Base-by-base conservation (phyloP, 352 stramenopile genomes). In the Globisporangium barbulae region DNA sequence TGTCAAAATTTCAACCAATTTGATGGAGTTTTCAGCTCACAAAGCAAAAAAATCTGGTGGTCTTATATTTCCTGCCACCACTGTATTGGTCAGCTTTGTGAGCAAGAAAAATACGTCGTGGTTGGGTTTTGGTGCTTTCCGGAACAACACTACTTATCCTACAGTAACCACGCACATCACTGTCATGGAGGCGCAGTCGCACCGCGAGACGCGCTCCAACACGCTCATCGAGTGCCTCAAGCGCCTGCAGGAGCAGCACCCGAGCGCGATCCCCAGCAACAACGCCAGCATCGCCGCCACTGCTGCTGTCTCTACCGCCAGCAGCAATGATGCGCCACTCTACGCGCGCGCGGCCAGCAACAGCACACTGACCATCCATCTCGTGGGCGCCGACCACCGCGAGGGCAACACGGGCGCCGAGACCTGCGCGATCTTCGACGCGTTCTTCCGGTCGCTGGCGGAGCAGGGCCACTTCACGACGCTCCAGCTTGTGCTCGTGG, bases 371-470 rank as follows among this genome's bases (percentile, higher is more conserved):
- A 87, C 72, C 0, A 67, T 93, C 22, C 84, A 93, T 55, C 64
- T 95, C 22, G 67, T 93, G 2, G 86, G 86, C 15, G 84, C 84
- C 1, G 86, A 95, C 67, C 74, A 93, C 61, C 79, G 86, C 54
- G 86, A 95, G 58, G 86, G 86, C 39, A 90, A 84, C 63, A 75
- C 71, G 17, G 72, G 66, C 9, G 28, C 66, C 0, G 81, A 91
- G 66, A 95, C 86, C 19, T 71, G 81, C 25, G 62, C 61, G 7
- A 72, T 87, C 53, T 95, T 95, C 59, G 64, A 70, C 35, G 21
- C 52, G 42, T 83, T 95, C 54, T 73, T 76, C 44, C 50, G 74
- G 30, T 71, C 67, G 21, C 49, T 88, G 33, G 77, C 78, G 9
- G 60, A 63, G n/a, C 63, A 76, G 44, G 73, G 52, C 41, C 63